phyloP scores from a whole-genome alignment of 352 stramenopile species.

The Peronospora destructor region DNA sequence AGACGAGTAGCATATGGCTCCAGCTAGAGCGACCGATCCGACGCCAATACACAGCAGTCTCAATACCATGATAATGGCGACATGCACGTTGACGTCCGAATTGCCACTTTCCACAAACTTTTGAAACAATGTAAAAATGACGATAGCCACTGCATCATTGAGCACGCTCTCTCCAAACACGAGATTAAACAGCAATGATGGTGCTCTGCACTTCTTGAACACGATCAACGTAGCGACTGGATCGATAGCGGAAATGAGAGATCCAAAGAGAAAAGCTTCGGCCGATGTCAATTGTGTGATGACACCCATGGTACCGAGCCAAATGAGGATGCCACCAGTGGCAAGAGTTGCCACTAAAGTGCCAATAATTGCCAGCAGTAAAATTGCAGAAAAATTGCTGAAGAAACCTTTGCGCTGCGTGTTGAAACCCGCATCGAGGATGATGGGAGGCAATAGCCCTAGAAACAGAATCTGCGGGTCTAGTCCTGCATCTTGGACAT shows the following conservation, averaged over 20 bases:
- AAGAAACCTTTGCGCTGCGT: slow-evolving; percentile 60
- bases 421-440: slow-evolving; percentile 59
- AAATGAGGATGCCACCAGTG: slow-evolving; percentile 42
- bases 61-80: slow-evolving; percentile 32
- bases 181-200: slow-evolving; percentile 87
- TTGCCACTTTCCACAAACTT: slow-evolving; percentile 48
- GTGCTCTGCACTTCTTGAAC: slow-evolving; percentile 78
- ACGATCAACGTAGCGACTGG: slow-evolving; percentile 87
- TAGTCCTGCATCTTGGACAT: slow-evolving; percentile 35
- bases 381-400: slow-evolving; percentile 41
- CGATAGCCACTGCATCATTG: slow-evolving; percentile 87
- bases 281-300: slow-evolving; percentile 66
- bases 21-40: slow-evolving; percentile 42
- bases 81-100: slow-evolving; percentile 32
- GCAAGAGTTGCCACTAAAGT: slow-evolving; percentile 46
- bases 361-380: slow-evolving; percentile 39
- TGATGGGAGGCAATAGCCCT: slow-evolving; percentile 53
- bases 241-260: slow-evolving; percentile 89
- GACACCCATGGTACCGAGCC: slow-evolving; percentile 33
- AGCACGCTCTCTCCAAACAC: slow-evolving; percentile 90
- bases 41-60: slow-evolving; percentile 43
- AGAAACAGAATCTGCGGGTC: slow-evolving; percentile 63
- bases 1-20: slow-evolving; percentile 49
- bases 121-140: slow-evolving; percentile 69
- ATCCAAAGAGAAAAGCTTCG: slow-evolving; percentile 86